phyloP scores from a whole-genome alignment of 192 early-diverging fungal species.

The Rhizophlyctis rosea region DNA sequence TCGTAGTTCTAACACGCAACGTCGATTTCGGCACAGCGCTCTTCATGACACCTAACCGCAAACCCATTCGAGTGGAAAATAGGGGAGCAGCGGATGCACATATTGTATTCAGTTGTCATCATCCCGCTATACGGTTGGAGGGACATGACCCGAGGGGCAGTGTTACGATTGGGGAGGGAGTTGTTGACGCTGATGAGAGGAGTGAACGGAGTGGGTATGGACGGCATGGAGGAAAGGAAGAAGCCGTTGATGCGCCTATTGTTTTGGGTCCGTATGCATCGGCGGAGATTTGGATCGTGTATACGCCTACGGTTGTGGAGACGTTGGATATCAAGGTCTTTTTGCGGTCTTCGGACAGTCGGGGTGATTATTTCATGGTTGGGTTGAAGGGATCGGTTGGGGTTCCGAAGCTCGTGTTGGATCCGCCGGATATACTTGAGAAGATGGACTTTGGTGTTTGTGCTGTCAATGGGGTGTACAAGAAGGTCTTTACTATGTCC shows the following conservation, averaged over 20 bases:
- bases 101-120: constrained; percentile 50
- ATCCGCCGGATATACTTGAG: constrained; percentile 34
- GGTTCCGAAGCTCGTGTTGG: constrained; percentile 48
- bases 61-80: constrained; percentile 49
- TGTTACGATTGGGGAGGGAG: too few relatives aligned
- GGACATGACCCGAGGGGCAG: too few relatives aligned
- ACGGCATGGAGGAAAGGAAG: constrained; percentile 12
- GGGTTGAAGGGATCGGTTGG: constrained; percentile 50
- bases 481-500: constrained; percentile 45
- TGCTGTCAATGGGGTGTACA: constrained; percentile 33
- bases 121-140: constrained; percentile 45
- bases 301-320: constrained; percentile 52
- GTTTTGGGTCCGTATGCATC: constrained; percentile 36
- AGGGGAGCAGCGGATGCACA: constrained; percentile 55
- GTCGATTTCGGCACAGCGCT: constrained; percentile 59
- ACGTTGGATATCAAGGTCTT: constrained; percentile 48
- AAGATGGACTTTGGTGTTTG: constrained; percentile 56
- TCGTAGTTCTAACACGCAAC: constrained; percentile 45
- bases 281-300: constrained; percentile 46
- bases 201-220: too few relatives aligned
- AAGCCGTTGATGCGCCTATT: constrained; percentile 11
- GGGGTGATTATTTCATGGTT: constrained; percentile 57
- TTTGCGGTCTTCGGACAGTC: constrained; percentile 50
- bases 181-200: too few relatives aligned
- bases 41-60: constrained; percentile 43